Evolutionary conservation across 306 rosid species (phyloP), one percentile per base, ranked within the genome.

Genomic region (Lathyrus tuberosus): DNA sequence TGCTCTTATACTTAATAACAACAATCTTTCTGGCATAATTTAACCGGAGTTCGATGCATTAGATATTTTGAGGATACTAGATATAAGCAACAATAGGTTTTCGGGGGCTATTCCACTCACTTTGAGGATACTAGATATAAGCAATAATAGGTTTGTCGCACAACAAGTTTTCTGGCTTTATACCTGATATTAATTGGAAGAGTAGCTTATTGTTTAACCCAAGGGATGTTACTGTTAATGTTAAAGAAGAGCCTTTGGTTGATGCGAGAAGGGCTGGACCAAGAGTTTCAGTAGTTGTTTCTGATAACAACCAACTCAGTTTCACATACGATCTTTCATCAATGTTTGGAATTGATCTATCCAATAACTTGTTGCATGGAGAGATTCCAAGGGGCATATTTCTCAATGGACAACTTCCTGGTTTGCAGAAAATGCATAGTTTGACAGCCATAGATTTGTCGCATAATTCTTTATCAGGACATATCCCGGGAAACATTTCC

Each of bases 71-170:
- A n/a, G n/a, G n/a, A n/a, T n/a, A n/a, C n/a, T n/a, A n/a, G n/a
- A n/a, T n/a, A n/a, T n/a, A n/a, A n/a, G n/a, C n/a, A n/a, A n/a
- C n/a, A n/a, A n/a, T n/a, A n/a, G n/a, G n/a, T n/a, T n/a, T n/a
- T n/a, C n/a, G n/a, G n/a, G n/a, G n/a, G n/a, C n/a, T n/a, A n/a
- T n/a, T n/a, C n/a, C n/a, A n/a, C n/a, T n/a, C n/a, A n/a, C n/a
- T 85, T 74, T 94, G 87, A 88, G 90, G 87, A 84, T 94, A 78
- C 84, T 94, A 69, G 99, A 91, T 73, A 84, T 94, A 67, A 94
- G 99, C 84, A 83, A 86, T 85, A 94, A 94, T 79, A 84, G 82
- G 81, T 88, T 94, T 78, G 71, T 94, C 99, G 0, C 86, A 82
- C 67, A 94, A 94, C 88, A 88, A 86, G 46, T 94, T 94, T 81